Conservation (phyloP, 495 filamentous ascomycete species). For the Penicillium roqueforti region DNA sequence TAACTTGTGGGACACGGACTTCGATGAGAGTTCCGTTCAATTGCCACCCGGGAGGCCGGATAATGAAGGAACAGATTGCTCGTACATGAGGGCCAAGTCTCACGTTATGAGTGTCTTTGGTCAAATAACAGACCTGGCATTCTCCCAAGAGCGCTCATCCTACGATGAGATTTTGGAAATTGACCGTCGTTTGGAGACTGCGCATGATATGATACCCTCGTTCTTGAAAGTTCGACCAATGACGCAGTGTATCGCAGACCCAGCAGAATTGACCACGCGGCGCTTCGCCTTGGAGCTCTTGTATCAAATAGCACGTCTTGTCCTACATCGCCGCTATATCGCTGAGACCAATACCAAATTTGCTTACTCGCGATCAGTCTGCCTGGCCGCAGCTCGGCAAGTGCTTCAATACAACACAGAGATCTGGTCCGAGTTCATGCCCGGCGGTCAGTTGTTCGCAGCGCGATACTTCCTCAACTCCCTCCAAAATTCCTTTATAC, state of each 20-base stretch:
- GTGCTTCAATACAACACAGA: constrained; percentile 71
- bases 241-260: constrained; percentile 68
- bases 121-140: constrained; percentile 44
- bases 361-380: constrained; percentile 72
- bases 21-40: constrained; percentile 30
- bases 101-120: constrained; percentile 43
- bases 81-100: constrained; percentile 38
- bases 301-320: constrained; percentile 75
- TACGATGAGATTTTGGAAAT: constrained; percentile 81
- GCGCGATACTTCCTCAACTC: constrained; percentile 76
- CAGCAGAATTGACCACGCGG: constrained; percentile 73
- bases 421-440: constrained; percentile 70
- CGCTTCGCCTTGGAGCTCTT: constrained; percentile 76
- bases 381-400: constrained; percentile 73
- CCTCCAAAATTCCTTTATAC: constrained; percentile 72
- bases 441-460: constrained; percentile 63
- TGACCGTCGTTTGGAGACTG: constrained; percentile 67
- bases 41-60: constrained; percentile 37
- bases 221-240: constrained; percentile 67
- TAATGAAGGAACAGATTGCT: constrained; percentile 32
- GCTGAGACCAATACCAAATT: constrained; percentile 67
- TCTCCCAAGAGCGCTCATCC: constrained; percentile 37
- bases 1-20: constrained; percentile 44
- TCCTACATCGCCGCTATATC: constrained; percentile 83
- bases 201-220: constrained; percentile 60